These are phyloP conservation scores for Brassica carinata DNA, from an alignment of 345 rosid genomes.

Conservation along the genomic window DNA sequence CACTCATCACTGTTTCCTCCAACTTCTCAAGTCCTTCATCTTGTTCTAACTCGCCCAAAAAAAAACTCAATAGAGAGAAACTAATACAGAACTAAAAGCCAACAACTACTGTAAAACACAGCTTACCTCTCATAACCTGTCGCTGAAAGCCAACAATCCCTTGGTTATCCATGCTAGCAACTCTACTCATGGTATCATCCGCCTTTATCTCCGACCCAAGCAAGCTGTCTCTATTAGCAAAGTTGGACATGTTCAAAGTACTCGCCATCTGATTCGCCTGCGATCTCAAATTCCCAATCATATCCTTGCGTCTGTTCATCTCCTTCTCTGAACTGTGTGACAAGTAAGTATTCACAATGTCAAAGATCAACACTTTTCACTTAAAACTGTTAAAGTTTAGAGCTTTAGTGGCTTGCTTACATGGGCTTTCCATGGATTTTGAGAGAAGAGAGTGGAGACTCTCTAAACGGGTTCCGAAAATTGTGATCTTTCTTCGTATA, in stretches of 20 bases:
- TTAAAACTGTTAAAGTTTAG: not conserved
- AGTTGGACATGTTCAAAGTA: constrained; percentile 80
- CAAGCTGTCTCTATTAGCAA: constrained; percentile 79
- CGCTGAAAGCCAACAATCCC: constrained; percentile 89
- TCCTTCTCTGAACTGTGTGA: constrained; percentile 96
- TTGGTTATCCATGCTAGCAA: constrained; percentile 72
- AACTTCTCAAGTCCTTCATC: constrained; percentile 95
- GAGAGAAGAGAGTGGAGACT: constrained; percentile 67
- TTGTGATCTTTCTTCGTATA: constrained; percentile 83
- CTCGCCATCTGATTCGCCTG: constrained; percentile 83
- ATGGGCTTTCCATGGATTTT: constrained; percentile 70
- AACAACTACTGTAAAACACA: not conserved
- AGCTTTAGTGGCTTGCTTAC: too few species aligned
- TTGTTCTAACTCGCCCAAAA: constrained; percentile 64
- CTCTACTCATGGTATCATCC: constrained; percentile 60
- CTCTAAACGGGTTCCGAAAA: constrained; percentile 82
- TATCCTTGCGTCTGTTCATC: constrained; percentile 93
- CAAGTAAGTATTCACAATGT: not conserved
- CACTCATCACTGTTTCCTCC: constrained; percentile 82
- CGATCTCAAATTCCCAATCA: constrained; percentile 70
- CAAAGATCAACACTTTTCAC: not conserved
- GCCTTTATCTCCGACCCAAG: constrained; percentile 77
- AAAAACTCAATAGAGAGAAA: not conserved
- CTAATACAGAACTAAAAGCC: not conserved
- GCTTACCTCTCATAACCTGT: constrained; percentile 84